Percentiles rank a stretch among this genome's conserved stretches.
phyloP scores from a whole-genome alignment of 2,329 filamentous ascomycete genomes.

The Aureobasidium sp. region DNA sequence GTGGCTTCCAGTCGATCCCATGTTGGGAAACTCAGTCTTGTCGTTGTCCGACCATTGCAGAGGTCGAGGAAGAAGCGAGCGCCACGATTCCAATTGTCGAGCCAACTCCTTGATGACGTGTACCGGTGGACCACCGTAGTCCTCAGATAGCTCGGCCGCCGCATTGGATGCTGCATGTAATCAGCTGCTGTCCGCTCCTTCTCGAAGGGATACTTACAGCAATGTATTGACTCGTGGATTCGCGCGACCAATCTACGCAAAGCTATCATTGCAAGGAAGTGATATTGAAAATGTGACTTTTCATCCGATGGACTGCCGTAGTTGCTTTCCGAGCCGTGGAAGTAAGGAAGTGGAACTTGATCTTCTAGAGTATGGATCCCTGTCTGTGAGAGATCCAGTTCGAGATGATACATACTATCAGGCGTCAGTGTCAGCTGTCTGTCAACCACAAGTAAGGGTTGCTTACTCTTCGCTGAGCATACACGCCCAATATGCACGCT shows the following conservation, averaged over 20 bases:
- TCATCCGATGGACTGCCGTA: constrained; percentile 40
- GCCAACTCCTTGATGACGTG: constrained; percentile 44
- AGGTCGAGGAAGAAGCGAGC: constrained; percentile 45
- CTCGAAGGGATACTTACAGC: constrained; percentile 35
- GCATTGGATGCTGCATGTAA: constrained; percentile 18
- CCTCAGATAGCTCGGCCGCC: constrained; percentile 25
- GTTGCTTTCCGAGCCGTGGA: constrained; percentile 36
- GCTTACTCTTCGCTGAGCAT: constrained; percentile 46
- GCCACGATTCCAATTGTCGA: constrained; percentile 50
- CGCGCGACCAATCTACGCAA: constrained; percentile 46
- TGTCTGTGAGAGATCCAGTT: constrained; percentile 50
- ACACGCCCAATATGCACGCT: constrained; percentile 51
- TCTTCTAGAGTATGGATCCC: constrained; percentile 47
- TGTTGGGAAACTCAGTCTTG: constrained; percentile 35
- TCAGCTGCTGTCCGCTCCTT: neutral
- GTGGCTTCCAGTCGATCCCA: constrained; percentile 20
- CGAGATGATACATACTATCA: constrained; percentile 46
- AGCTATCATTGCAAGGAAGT: constrained; percentile 54
- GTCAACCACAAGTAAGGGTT: neutral
- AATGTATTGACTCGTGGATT: constrained; percentile 45
- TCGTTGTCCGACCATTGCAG: constrained; percentile 52
- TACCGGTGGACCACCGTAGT: constrained; percentile 32
- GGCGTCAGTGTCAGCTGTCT: neutral
- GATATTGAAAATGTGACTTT: constrained; percentile 47
- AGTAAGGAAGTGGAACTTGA: constrained; percentile 48